Evolutionary conservation across 768 basidiomycete genomes (phyloP), one percentile per base, ranked within the genome.

Genomic region (Psilocybe cubensis): DNA sequence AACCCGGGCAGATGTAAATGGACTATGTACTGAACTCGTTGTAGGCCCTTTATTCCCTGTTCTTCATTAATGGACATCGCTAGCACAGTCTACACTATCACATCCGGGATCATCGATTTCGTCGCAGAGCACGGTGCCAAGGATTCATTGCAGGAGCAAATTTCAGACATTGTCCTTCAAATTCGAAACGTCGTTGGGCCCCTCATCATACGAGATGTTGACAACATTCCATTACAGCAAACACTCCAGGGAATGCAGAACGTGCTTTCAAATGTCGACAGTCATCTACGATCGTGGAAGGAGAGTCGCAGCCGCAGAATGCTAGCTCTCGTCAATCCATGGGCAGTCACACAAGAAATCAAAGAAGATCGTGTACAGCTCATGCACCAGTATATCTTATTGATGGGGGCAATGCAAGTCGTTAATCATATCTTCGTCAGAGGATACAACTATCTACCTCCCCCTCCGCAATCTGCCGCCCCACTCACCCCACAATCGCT

Each of bases 391-490:
- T 60, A 61, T 31, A 49, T 48, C 17, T 38, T 60, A 5, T 45
- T 65, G 1, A 54, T 57, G 52, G 56, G 57, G 12, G 64, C 64
- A 11, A 58, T 65, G 44, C 64, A 65, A 41, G 47, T 63, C 7
- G 42, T 57, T 11, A 41, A 56, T 23, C 61, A 61, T 20, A 49
- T 65, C 28, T 14, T n/a, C 12, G 35, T 38, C n/a, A 58, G 51
- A 21, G 62, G 59, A 0, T 65, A 63, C 31, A 59, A 57, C 29
- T 25, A 63, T 20, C 43, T 65, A 20, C 43, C 55, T 2, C 58
- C 61, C 1, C 42, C 55, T 4, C 14, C 55, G 3, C 42, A 54
- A 53, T 45, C 59, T 53, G 42, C 49, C 20, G 20, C 28, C 23
- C 35, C 48, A 28, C 49, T 17, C 11, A 47, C n/a, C 31, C 25